Base-by-base conservation (phyloP, 805 yeast genomes). In the Hyphopichia homilentoma region DNA sequence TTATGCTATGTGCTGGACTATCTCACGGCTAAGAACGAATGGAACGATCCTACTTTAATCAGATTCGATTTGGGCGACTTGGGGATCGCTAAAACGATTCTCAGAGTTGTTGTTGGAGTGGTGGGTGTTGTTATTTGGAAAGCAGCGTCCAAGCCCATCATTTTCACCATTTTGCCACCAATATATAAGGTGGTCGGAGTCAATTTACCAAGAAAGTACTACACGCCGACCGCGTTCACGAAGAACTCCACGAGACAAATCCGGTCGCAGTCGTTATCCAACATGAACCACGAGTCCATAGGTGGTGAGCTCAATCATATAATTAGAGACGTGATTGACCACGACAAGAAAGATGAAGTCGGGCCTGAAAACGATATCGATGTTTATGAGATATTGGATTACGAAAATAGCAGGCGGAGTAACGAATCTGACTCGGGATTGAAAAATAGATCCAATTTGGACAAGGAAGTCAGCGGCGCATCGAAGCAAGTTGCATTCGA, bases 91-190 rank as follows among this genome's bases (percentile, higher is more conserved):
- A 60, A 61, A 20, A 48, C 75, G 0, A 18, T 64, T 0, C 32
- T 69, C 6, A 60, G 97, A 33, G 56, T 83, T 3, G 19, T 70
- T 0, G 29, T 84, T 7, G 97, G 97, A 5, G 72, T 86, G 0
- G 40, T 52, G 0, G 37, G 71, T 5, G 82, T 90, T 18, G 73
- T 77, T 1, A 34, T 70, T 3, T 90, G 97, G 97, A 83, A 89
- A 41, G 59, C 74, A 1, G 29, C 77, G 3, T 73, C 89, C 38
- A 88, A 87, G 54, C 81, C 83, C n/a, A 40, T 79, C 2, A 61
- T 86, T 2, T 71, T 75, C 47, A 59, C 65, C 12, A 33, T 76
- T 7, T 62, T 86, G 27, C 78, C 80, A 5, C 85, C 87, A 1
- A 44, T 81, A 9, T 81, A 78, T 59, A 65, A 59, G 33, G 29